These are phyloP conservation scores for Spinellus fusiger DNA, from an alignment of 192 early-diverging fungal genomes.

Conservation along the genomic window DNA sequence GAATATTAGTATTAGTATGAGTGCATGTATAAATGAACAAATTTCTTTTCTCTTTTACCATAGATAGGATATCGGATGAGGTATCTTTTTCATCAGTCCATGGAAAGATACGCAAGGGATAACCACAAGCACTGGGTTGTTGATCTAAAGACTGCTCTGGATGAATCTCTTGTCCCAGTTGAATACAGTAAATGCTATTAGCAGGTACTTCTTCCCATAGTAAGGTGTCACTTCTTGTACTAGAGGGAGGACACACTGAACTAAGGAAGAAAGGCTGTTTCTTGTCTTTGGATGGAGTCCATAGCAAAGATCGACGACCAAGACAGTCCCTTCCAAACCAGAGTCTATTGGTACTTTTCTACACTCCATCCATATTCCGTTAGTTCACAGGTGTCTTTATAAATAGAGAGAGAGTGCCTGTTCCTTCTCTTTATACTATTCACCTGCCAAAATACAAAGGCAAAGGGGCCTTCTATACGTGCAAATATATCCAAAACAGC, in stretches of 20 bases:
- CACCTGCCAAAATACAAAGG: slow-evolving; percentile 68
- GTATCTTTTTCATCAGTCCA: not conserved
- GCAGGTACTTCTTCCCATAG: slow-evolving; percentile 74
- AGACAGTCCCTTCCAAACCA: slow-evolving; percentile 86
- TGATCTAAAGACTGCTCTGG: too few species aligned
- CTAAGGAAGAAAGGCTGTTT: slow-evolving; percentile 36
- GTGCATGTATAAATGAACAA: too few species aligned
- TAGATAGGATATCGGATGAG: not conserved
- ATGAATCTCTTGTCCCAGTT: slow-evolving; percentile 30
- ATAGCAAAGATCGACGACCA: slow-evolving; percentile 76
- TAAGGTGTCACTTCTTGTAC: not conserved
- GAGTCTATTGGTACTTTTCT: slow-evolving; percentile 36
- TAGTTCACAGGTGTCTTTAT: too few species aligned
- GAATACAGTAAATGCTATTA: slow-evolving; percentile 66
- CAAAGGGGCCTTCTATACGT: slow-evolving; percentile 74
- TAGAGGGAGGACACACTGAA: slow-evolving; percentile 37
- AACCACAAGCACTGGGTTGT: not conserved
- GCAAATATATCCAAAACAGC: slow-evolving; percentile 40
- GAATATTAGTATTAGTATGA: not conserved
- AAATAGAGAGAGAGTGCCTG: not conserved
- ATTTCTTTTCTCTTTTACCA: not conserved
- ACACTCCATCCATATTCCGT: not conserved
- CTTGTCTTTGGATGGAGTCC: slow-evolving; percentile 38
- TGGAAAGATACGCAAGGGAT: not conserved
- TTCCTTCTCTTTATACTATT: not conserved